Evolutionary conservation across 768 basidiomycete genomes (phyloP).

Genomic region (Suillus variegatus): DNA sequence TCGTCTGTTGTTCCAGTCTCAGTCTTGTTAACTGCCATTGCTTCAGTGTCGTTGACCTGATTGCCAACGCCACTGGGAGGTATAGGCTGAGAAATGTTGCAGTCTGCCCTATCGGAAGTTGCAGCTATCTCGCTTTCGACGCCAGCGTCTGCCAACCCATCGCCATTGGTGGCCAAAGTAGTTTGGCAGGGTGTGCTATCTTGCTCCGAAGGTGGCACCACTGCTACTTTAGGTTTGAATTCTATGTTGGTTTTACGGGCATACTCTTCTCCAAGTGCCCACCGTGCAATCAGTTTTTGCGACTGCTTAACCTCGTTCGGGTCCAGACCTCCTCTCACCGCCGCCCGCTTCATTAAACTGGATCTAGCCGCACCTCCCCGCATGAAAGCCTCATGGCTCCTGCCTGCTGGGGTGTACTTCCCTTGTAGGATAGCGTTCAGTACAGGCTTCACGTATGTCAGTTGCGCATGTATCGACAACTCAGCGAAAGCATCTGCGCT

Average conservation of each 20-base stretch:
- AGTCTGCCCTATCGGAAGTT: background rate
- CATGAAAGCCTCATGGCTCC: slow-evolving; percentile 56
- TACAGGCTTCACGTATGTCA: slow-evolving; percentile 66
- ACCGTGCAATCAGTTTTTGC: slow-evolving; percentile 29
- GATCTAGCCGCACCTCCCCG: slow-evolving; percentile 53
- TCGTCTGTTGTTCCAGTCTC: background rate
- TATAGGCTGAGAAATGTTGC: background rate
- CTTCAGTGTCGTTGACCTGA: slow-evolving; percentile 9
- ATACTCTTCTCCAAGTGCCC: slow-evolving; percentile 24
- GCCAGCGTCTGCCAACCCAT: background rate
- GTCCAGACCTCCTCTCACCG: slow-evolving; percentile 39
- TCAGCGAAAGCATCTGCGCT: slow-evolving; percentile 49
- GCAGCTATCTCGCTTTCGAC: background rate
- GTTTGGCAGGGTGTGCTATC: background rate
- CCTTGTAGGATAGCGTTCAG: slow-evolving; percentile 59
- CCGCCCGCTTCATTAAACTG: slow-evolving; percentile 30
- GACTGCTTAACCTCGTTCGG: slow-evolving; percentile 40
- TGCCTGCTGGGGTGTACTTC: slow-evolving; percentile 51
- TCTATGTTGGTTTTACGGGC: background rate
- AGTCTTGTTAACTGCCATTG: slow-evolving; percentile 20
- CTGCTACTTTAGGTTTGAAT: background rate
- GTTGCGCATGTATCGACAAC: slow-evolving; percentile 56
- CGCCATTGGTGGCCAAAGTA: background rate
- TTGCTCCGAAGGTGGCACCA: background rate
- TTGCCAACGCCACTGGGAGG: slow-evolving; percentile 2